Percentiles rank a stretch among this genome's conserved stretches.
phyloP scores from a whole-genome alignment of 2,329 filamentous ascomycete genomes.

The Aspergillus sp. region DNA sequence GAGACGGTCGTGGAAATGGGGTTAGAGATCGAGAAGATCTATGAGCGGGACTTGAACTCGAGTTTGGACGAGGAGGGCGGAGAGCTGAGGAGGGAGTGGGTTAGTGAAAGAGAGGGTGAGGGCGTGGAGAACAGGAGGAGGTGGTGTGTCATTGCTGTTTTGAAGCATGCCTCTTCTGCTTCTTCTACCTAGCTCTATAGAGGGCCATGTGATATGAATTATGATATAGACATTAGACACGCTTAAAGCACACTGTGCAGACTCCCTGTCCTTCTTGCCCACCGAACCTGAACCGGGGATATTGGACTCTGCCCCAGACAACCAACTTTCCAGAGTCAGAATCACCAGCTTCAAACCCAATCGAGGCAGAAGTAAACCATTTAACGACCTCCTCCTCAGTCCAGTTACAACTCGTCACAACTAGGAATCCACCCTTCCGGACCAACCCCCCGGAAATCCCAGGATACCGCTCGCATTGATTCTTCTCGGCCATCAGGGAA shows the following conservation, averaged over 20 bases:
- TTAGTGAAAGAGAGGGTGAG: slow-evolving; percentile 49
- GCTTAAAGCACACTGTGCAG: slow-evolving; percentile 79
- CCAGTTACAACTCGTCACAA: slow-evolving; percentile 98
- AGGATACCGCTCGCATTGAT: slow-evolving; percentile 74
- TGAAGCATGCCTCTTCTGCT: slow-evolving; percentile 25
- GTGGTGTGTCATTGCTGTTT: slow-evolving; percentile 56
- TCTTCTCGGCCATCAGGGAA: slow-evolving; percentile 59
- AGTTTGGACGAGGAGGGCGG: slow-evolving; percentile 34
- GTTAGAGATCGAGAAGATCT: slow-evolving; percentile 53
- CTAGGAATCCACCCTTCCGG: slow-evolving; percentile 67
- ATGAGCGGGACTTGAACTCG: slow-evolving; percentile 54
- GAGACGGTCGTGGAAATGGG: slow-evolving; percentile 45
- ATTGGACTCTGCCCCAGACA: slow-evolving; percentile 69
- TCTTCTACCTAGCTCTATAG: background rate
- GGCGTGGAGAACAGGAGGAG: slow-evolving; percentile 52
- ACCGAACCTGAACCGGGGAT: slow-evolving; percentile 85
- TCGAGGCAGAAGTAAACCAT: slow-evolving; percentile 66
- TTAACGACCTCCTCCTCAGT: slow-evolving; percentile 78
- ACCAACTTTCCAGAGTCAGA: slow-evolving; percentile 50
- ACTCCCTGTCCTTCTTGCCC: slow-evolving; percentile 86
- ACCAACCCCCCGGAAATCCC: slow-evolving; percentile 68
- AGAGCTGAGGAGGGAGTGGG: slow-evolving; percentile 45
- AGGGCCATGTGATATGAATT: background rate
- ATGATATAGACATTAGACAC: slow-evolving; percentile 24
- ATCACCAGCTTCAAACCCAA: slow-evolving; percentile 11